Percentiles rank a stretch among this genome's conserved stretches.
Evolutionary conservation across 371 early-diverging fungal genomes (phyloP).

Genomic region (Gilbertella persicaria): DNA sequence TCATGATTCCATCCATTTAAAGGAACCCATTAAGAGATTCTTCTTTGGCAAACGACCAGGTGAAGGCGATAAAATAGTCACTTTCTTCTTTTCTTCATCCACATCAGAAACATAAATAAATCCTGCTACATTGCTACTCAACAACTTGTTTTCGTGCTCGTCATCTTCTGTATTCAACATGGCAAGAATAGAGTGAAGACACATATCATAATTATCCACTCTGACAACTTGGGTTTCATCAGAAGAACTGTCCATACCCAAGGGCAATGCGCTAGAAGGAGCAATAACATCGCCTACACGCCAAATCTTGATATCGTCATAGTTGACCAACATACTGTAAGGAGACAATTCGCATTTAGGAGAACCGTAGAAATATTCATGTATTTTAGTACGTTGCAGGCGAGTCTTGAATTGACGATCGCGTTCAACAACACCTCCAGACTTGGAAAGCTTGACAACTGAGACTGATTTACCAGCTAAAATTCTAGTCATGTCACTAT

Average conservation of each 20-base stretch:
- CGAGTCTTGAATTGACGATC: conserved; percentile 73
- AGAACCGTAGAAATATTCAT: conserved; percentile 95
- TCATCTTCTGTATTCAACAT: conserved; percentile 72
- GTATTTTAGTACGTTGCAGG: conserved; percentile 73
- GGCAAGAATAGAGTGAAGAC: conserved; percentile 87
- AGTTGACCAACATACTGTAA: conserved; percentile 78
- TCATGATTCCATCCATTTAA: conserved; percentile 80
- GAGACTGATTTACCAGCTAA: conserved; percentile 55
- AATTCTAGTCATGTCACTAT: conserved; percentile 75
- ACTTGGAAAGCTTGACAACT: conserved; percentile 86
- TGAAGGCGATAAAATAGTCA: conserved; percentile 86
- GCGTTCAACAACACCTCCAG: conserved; percentile 93
- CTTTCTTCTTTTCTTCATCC: conserved; percentile 73
- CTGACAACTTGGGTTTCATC: conserved; percentile 79
- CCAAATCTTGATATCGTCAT: conserved; percentile 76
- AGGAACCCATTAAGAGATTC: conserved; percentile 78
- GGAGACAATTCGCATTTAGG: conserved; percentile 75
- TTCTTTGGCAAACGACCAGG: conserved; percentile 86
- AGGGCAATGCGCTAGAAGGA: conserved; percentile 90
- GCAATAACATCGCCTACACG: conserved; percentile 88
- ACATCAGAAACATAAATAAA: conserved; percentile 93
- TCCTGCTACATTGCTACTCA: conserved; percentile 78
- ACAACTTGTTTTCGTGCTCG: conserved; percentile 61
- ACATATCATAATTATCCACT: conserved; percentile 81
- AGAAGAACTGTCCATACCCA: conserved; percentile 81